Base-by-base conservation (phyloP, 1,284 basidiomycete genomes). In the Cryptococcus hybrid region DNA sequence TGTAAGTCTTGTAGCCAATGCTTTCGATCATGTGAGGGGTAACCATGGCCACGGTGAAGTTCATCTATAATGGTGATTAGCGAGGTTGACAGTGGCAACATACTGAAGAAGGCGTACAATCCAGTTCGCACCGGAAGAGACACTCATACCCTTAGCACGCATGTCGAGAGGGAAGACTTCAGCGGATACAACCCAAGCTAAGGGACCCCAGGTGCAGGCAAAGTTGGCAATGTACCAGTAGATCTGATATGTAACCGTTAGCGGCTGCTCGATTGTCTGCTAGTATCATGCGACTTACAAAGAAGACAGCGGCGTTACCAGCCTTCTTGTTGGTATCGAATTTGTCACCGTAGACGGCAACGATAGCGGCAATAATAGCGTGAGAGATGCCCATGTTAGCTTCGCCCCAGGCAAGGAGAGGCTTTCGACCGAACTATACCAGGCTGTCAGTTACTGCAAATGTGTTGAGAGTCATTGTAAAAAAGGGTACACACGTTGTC, bases 151-250 rank as follows among this genome's bases (percentile, higher is more conserved):
- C 66, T 74, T 75, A 51, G 73, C 75, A n/a, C 74, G 58, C 65
- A 75, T 69, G 55, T 73, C 71, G n/a, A 74, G 66, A 5, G 73
- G 74, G 72, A 74, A 76, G 11, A 77, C 73, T 52, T 77, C 74
- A 30, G 73, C 70, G 11, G 66, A 70, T 12, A 77, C 75, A 51
- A 75, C 73, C 75, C 75, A 77, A 9, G 75, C 73, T 2, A 74
- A 61, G 15, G 72, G 74, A 38, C 75, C 76, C 76, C 76, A 77
- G 3, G 76, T 74, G 18, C 71, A 63, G n/a, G 74, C 74, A 47
- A 77, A 77, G 52, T 64, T 69, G 51, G 65, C 61, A 55, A 74
- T 71, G 60, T 71, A 75, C 67, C 70, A 71, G 60, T 67, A 75
- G 36, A 73, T 60, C 61, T 30, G 30, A 30, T 3, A 30, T 30